Conservation (phyloP, 2,329 filamentous ascomycete species). For the Lithohypha guttulata region DNA sequence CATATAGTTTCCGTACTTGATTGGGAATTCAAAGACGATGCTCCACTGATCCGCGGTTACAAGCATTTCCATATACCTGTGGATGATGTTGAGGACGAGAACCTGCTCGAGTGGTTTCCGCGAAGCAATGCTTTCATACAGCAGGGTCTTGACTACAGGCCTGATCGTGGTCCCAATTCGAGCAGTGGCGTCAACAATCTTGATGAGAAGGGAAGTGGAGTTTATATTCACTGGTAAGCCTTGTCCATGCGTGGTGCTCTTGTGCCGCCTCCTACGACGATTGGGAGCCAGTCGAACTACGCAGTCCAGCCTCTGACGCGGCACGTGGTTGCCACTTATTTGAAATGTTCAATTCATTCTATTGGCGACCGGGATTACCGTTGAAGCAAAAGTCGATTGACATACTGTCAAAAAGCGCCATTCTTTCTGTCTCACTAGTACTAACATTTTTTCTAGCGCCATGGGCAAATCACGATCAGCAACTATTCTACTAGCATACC, state of each 20-base stretch:
- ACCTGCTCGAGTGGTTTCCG: slow-evolving; percentile 72
- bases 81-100: slow-evolving; percentile 82
- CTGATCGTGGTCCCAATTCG: neutral
- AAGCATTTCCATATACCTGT: slow-evolving; percentile 71
- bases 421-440: too few species aligned
- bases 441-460: slow-evolving; percentile 52
- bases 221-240: slow-evolving; percentile 62
- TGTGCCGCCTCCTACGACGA: neutral
- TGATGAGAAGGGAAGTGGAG: slow-evolving; percentile 41
- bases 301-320: too few species aligned
- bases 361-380: too few species aligned
- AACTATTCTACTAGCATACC: slow-evolving; percentile 70
- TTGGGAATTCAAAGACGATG: slow-evolving; percentile 44
- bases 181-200: neutral
- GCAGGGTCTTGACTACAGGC: slow-evolving; percentile 47
- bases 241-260: slow-evolving; percentile 3
- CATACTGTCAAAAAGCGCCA: too few species aligned
- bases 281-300: too few species aligned
- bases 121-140: slow-evolving; percentile 74
- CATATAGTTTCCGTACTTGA: slow-evolving; percentile 79
- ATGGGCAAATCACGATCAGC: slow-evolving; percentile 95
- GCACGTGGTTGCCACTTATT: too few species aligned
- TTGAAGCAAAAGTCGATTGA: too few species aligned
- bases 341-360: too few species aligned
- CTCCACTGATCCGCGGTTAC: slow-evolving; percentile 47